Evolutionary conservation across 2,329 filamentous ascomycete species (phyloP), one percentile per base, ranked within the genome.

Genomic region (Epichloe scottii): DNA sequence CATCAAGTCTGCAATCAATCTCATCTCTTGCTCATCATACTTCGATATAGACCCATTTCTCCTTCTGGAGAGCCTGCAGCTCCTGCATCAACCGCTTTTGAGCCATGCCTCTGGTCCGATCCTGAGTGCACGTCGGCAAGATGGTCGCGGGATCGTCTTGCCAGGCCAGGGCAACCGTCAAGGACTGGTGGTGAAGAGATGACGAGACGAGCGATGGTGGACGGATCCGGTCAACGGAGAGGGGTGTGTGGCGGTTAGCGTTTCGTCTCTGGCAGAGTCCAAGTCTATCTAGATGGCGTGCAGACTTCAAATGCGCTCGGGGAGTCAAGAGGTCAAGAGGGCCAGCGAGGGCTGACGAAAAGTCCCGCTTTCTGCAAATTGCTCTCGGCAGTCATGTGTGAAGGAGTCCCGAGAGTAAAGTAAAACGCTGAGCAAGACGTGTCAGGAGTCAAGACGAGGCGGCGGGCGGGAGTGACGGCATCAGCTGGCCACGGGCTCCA

Each of bases 41-140:
- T 66, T 94, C 86, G 58, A 96, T 88, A 60, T 91, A 81, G 17
- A 95, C 85, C 91, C 91, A 98, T 66, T 88, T 89, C 75, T 96
- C 90, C 67, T 93, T 89, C 50, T 81, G 76, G 40, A 97, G 77
- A 43, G 79, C 76, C 67, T 86, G 85, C 71, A 88, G 82, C 74
- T 97, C 91, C 59, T 85, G 85, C 86, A 95, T 89, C 51, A 97
- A 77, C 48, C 94, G 85, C 62, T 88, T 83, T 69, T 90, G 66
- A 26, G 71, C 71, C 71, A 74, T 75, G 56, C 49, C 63, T 33
- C 15, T 21, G 38, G 30, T 41, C 12, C 26, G 39, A 35, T 15
- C 11, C 47, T 7, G 15, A 17, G 14, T 35, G 38, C 3, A 26
- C 35, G 10, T 46, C 23, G 17, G 40, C 5, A 33, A 44, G 11